Conservation (phyloP, 2,329 filamentous ascomycete species). For the Talaromyces sp. region DNA sequence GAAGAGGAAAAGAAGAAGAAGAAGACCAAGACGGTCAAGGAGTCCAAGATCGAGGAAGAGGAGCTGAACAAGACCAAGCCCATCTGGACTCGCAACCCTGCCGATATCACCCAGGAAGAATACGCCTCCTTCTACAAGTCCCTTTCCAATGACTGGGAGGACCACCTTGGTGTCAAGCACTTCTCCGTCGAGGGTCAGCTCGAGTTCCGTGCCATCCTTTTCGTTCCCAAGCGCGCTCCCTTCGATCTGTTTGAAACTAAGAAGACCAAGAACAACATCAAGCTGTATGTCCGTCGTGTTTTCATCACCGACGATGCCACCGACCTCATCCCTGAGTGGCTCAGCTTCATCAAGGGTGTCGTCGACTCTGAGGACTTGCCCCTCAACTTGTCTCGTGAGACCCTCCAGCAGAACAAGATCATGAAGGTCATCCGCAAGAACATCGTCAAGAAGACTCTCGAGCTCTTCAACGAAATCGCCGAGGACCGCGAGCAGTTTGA, state of each 20-base stretch:
- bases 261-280: slow-evolving; percentile 99
- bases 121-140: slow-evolving; percentile 99
- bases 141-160: slow-evolving; percentile 99
- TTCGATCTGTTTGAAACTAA: slow-evolving; percentile 99
- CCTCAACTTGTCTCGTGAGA: slow-evolving; percentile 99
- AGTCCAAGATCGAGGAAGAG: slow-evolving; percentile 97
- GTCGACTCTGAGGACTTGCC: slow-evolving; percentile 99
- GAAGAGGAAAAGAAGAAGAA: slow-evolving; percentile 82
- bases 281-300: slow-evolving; percentile 99
- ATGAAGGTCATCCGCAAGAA: slow-evolving; percentile 99
- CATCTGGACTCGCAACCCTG: slow-evolving; percentile 98
- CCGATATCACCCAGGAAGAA: slow-evolving; percentile 92
- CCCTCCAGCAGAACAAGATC: slow-evolving; percentile 99
- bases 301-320: slow-evolving; percentile 99
- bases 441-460: slow-evolving; percentile 99
- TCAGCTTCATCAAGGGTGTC: slow-evolving; percentile 99
- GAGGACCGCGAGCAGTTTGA: slow-evolving; percentile 99
- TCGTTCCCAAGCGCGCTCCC: slow-evolving; percentile 98
- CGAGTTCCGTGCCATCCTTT: slow-evolving; percentile 99
- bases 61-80: slow-evolving; percentile 99
- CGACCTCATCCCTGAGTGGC: slow-evolving; percentile 98
- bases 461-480: slow-evolving; percentile 98
- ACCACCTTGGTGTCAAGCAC: slow-evolving; percentile 99
- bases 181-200: slow-evolving; percentile 99
- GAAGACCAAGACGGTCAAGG: slow-evolving; percentile 99